Conservation (phyloP, 2,329 filamentous ascomycete species). For the Podosphaera fusca region DNA sequence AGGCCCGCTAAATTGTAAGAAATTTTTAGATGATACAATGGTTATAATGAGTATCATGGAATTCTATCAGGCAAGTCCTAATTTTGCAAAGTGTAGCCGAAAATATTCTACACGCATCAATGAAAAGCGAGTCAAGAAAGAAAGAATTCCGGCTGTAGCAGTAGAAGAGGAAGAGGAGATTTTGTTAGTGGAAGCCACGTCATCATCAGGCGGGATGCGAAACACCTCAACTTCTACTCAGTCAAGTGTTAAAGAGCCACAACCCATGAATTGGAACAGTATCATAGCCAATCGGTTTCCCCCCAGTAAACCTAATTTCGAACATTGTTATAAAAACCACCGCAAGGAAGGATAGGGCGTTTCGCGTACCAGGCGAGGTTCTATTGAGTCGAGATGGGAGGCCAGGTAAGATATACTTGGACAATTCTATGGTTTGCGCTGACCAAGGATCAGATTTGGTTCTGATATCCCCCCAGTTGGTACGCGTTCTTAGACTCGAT, state of each 20-base stretch:
- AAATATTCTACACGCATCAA: background rate
- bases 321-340: background rate
- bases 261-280: too few species aligned
- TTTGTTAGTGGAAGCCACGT: too few species aligned
- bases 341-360: background rate
- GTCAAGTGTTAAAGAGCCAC: too few species aligned
- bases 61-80: background rate
- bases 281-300: too few species aligned
- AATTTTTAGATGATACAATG: background rate
- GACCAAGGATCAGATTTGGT: background rate
- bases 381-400: background rate
- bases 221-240: too few species aligned
- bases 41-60: background rate
- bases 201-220: too few species aligned
- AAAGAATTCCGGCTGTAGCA: background rate
- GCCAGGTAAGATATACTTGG: background rate
- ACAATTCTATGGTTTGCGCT: background rate
- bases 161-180: background rate
- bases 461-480: background rate
- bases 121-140: background rate
- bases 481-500: background rate
- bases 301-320: too few species aligned
- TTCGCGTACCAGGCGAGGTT: background rate
- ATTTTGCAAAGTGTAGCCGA: background rate
- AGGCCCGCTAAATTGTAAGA: background rate